Conservation (phyloP, 2,329 filamentous ascomycete genomes). For the Fusarium temperatum region DNA sequence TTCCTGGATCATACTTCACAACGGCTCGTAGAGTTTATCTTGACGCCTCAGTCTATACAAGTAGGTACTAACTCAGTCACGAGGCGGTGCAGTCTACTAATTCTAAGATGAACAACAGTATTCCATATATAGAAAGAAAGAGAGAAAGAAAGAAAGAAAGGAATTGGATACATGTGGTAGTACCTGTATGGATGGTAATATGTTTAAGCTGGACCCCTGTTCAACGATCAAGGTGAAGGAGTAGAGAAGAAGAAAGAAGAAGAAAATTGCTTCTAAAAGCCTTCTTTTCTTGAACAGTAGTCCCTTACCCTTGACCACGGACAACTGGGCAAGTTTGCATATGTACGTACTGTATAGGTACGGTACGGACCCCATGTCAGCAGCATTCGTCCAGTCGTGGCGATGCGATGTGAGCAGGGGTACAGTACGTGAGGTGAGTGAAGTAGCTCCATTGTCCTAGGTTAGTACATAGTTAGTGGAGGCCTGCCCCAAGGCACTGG, state of each 20-base stretch:
- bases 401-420: background rate
- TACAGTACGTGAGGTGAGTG: background rate
- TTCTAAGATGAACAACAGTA: background rate
- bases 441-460: conserved; percentile 33
- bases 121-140: background rate
- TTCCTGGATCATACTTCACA: background rate
- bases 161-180: background rate
- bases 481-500: background rate
- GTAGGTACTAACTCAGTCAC: background rate
- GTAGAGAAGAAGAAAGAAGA: background rate
- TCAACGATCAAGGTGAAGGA: background rate
- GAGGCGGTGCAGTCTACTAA: background rate
- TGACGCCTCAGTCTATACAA: background rate
- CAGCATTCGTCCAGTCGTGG: conserved; percentile 9
- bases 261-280: conserved; percentile 12
- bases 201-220: conserved; percentile 2
- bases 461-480: background rate
- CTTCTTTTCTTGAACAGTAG: conserved; percentile 23
- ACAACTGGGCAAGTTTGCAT: background rate
- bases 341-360: background rate
- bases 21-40: background rate
- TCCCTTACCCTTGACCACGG: background rate
- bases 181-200: background rate
- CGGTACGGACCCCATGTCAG: conserved; percentile 10
- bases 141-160: background rate